These are phyloP conservation scores for Globisporangium heterothallicum DNA, from an alignment of 352 stramenopile species.

Conservation along the genomic window DNA sequence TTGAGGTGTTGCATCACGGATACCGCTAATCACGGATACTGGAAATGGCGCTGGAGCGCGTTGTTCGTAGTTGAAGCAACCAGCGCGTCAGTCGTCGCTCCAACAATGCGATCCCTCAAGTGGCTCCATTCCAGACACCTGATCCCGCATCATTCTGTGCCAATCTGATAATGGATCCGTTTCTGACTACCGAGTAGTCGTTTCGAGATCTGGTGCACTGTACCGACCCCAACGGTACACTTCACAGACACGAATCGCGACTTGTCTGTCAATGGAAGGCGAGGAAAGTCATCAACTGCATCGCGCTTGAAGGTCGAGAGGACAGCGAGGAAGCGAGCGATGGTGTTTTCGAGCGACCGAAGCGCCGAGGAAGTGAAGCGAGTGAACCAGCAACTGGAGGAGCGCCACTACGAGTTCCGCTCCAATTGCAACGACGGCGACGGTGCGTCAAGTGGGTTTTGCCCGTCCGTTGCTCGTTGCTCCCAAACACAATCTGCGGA, in stretches of 20 bases:
- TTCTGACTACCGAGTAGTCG: neutral
- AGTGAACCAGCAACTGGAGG: constrained; percentile 81
- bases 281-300: too few species aligned
- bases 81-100: too few species aligned
- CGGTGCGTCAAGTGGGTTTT: constrained; percentile 15
- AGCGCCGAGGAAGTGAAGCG: constrained; percentile 60
- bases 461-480: too few species aligned
- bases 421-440: constrained; percentile 84
- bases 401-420: constrained; percentile 85
- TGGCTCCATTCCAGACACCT: too few species aligned
- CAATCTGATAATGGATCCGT: neutral
- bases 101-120: too few species aligned
- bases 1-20: too few species aligned
- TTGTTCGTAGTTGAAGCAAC: too few species aligned
- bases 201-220: neutral
- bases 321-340: constrained; percentile 9
- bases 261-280: neutral
- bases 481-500: too few species aligned
- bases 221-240: neutral
- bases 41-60: too few species aligned
- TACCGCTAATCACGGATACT: too few species aligned
- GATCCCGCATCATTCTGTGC: too few species aligned
- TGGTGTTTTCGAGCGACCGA: constrained; percentile 36
- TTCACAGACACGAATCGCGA: neutral
- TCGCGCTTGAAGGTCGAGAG: too few species aligned